Conservation (phyloP, 2,329 filamentous ascomycete genomes). For the Monosporascus sp. region DNA sequence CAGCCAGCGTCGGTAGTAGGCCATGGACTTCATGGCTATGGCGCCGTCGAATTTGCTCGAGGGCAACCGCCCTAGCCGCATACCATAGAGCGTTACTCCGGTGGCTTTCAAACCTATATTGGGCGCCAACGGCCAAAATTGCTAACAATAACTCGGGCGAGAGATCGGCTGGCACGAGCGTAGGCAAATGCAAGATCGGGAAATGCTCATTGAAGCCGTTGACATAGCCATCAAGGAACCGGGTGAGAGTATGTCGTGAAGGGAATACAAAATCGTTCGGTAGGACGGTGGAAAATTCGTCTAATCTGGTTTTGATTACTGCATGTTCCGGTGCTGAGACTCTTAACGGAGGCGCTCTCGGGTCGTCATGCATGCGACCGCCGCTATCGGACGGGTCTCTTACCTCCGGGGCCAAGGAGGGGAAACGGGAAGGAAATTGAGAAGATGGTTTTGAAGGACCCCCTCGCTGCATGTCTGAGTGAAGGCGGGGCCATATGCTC, state of each 20-base stretch:
- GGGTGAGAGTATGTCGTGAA: slow-evolving; percentile 61
- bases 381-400: slow-evolving; percentile 37
- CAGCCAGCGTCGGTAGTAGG: slow-evolving; percentile 50
- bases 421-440: slow-evolving; percentile 50
- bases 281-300: slow-evolving; percentile 57
- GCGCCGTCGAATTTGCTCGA: slow-evolving; percentile 54
- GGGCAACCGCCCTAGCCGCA: slow-evolving; percentile 52
- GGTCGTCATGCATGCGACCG: slow-evolving; percentile 37
- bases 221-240: slow-evolving; percentile 67
- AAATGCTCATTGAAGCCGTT: slow-evolving; percentile 58
- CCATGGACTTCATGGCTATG: slow-evolving; percentile 54
- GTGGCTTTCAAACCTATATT: slow-evolving; percentile 59
- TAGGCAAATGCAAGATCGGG: slow-evolving; percentile 63
- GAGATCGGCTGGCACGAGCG: slow-evolving; percentile 58
- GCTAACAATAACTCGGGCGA: slow-evolving; percentile 64
- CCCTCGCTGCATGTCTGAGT: slow-evolving; percentile 33
- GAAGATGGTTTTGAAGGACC: slow-evolving; percentile 44
- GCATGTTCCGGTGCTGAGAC: slow-evolving; percentile 52
- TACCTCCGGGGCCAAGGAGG: slow-evolving; percentile 49
- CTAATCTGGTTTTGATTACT: slow-evolving; percentile 52
- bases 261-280: slow-evolving; percentile 63
- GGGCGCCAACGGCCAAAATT: slow-evolving; percentile 62
- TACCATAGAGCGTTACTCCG: slow-evolving; percentile 58
- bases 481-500: slow-evolving; percentile 44
- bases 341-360: slow-evolving; percentile 35